Evolutionary conservation across 108 stramenopile species (phyloP), one percentile per base, ranked within the genome.

Genomic region (Phaeodactylum tricornutum): DNA sequence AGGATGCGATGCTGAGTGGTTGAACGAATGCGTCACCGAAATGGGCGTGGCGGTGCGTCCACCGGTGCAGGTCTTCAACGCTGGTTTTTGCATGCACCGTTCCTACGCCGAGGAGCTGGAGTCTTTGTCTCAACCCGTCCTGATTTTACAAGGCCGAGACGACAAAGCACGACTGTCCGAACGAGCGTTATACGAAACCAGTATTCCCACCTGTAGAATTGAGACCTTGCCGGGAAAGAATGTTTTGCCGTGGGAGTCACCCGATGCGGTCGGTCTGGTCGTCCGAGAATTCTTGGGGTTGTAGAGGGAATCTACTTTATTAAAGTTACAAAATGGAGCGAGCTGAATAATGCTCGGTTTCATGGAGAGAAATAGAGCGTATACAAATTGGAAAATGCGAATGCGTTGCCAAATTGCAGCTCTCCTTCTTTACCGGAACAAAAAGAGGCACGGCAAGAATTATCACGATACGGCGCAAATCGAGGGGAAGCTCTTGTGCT

Each of bases 201-300:
- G 63, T 7, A 67, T 77, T 62, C 16, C 50, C 29, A 26, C 62
- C 11, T 77, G 78, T 38, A 26, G 40, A 15, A 29, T 76, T 23
- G 19, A 47, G 17, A 55, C 52, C 14, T 23, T 84, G 5, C 53
- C 46, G 7, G 74, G 75, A 30, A 43, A 42, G 23, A 79, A 79
- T 53, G 77, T 84, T 9, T 27, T 84, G 14, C 75, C 82, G 0
- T 84, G 78, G 77, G 82, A 84, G 50, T 37, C 38, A 9, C 59
- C 77, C 17, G 14, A 14, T 0, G 42, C 30, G 29, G 26, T 66
- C 12, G 29, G 3, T 45, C n/a, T 50, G 27, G 47, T 54, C 16
- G 27, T 66, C 25, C 50, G 6, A 21, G 50, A 37, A 16, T 48
- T 48, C n/a, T n/a, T n/a, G n/a, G n/a, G n/a, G n/a, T n/a, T n/a